Evolutionary conservation across 2,329 filamentous ascomycete genomes (phyloP), one percentile per base, ranked within the genome.

Genomic region (Lachnellula willkommii): DNA sequence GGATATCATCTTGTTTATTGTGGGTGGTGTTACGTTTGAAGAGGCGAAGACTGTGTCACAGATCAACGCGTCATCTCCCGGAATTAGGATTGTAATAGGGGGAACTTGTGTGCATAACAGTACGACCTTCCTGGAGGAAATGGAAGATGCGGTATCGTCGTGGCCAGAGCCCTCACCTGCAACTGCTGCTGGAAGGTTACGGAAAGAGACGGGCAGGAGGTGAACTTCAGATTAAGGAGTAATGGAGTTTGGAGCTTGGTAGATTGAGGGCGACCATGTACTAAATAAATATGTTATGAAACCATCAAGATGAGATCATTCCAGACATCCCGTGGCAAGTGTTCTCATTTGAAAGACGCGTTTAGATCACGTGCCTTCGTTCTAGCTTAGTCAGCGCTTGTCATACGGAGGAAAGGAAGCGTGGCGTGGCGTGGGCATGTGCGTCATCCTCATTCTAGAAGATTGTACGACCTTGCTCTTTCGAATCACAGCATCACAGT

Each of bases 31-130:
- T 17, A 99, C 94, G 0, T 99, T 96, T 68, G 94, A 99, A 71
- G 94, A 99, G 72, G 92, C 94, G 5, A 96, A 96, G 75, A 91
- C 90, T 79, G 84, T 97, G 40, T 90, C 94, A n/a, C 85, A 92
- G 63, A 85, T 99, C 57, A 99, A 99, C 73, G 91, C 91, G 17
- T 90, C 87, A 55, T 89, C 89, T 11, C 92, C 92, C 0, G 94
- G 94, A 0, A 81, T 97, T 9, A 82, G 94, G 54, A 86, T 99
- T 4, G 91, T 97, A 11, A 75, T 99, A 5, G 92, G 91, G 9
- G 92, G 91, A 3, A 97, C 94, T 0, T 84, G 82, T 6, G 80
- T 99, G 62, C 89, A 96, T 67, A 99, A 96, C 68, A 91, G 90
- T 60, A 80, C 81, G 11, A 89, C 85, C 0, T 99, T 97, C 70